phyloP scores from a whole-genome alignment of 2,329 filamentous ascomycete genomes.

The Akanthomyces muscarius region DNA sequence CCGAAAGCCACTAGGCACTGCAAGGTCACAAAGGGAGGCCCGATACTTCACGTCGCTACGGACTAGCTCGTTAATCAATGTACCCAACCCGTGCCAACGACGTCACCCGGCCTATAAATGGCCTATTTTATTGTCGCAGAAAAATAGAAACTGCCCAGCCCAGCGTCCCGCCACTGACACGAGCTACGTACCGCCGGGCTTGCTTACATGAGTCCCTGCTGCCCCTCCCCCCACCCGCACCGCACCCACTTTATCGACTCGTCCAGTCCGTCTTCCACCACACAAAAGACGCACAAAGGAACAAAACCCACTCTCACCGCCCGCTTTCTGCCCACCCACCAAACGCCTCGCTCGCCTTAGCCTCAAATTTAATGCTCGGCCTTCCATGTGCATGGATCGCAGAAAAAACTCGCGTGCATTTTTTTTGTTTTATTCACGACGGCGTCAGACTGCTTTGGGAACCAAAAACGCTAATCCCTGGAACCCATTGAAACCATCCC shows the following conservation, averaged over 20 bases:
- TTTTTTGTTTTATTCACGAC: not conserved
- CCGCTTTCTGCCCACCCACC: slow-evolving; percentile 10
- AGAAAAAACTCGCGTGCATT: not conserved
- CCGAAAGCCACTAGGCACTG: slow-evolving; percentile 3
- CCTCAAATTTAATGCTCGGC: not conserved
- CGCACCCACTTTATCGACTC: not conserved
- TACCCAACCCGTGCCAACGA: not conserved
- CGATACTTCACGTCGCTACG: not conserved
- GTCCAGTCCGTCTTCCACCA: not conserved
- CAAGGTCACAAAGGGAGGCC: not conserved
- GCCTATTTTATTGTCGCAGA: not conserved
- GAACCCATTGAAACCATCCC: not conserved
- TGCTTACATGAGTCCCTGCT: slow-evolving; percentile 7
- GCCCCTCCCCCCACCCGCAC: slow-evolving; percentile 7
- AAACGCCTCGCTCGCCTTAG: not conserved
- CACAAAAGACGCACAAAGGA: not conserved
- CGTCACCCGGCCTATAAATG: not conserved
- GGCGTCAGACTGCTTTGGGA: slow-evolving; percentile 2
- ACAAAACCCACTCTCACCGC: slow-evolving; percentile 14
- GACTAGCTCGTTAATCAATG: not conserved
- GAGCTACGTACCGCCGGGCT: not conserved
- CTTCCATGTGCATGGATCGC: slow-evolving; percentile 7
- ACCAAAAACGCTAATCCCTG: slow-evolving; percentile 7
- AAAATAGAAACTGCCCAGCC: too few relatives aligned
- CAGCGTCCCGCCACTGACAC: not conserved